These are phyloP conservation scores for Harringtonia lauricola DNA, from an alignment of 2,329 filamentous ascomycete genomes.

Conservation along the genomic window DNA sequence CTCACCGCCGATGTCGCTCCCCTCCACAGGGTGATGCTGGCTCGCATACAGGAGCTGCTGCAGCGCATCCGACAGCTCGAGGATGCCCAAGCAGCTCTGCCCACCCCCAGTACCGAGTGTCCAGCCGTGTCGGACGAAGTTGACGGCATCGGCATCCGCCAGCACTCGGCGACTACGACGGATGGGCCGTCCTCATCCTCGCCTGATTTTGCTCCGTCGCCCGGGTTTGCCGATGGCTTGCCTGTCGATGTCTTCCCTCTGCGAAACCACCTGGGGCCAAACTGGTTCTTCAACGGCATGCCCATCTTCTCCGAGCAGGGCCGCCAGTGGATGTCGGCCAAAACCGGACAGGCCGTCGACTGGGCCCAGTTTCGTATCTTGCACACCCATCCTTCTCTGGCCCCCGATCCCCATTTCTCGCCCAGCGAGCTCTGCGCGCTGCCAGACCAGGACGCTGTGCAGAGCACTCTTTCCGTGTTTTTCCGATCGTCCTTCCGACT, in stretches of 20 bases:
- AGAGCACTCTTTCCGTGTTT: not conserved
- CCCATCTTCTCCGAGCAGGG: not conserved
- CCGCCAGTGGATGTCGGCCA: not conserved
- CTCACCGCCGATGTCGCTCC: too few species aligned
- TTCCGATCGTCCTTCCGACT: not conserved
- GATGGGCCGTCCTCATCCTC: too few species aligned
- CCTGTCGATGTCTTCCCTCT: not conserved
- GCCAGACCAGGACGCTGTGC: not conserved
- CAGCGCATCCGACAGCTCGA: too few species aligned
- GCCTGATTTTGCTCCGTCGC: too few species aligned
- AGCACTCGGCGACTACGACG: too few species aligned
- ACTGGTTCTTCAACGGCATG: slow-evolving; percentile 1
- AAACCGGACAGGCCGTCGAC: not conserved
- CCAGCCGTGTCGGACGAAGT: too few species aligned
- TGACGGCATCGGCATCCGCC: too few species aligned
- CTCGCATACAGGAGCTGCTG: not conserved
- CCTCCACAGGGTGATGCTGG: too few species aligned
- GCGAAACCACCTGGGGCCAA: not conserved
- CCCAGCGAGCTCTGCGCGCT: too few species aligned
- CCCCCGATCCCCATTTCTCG: not conserved
- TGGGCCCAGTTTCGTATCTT: not conserved
- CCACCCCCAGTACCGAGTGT: too few species aligned
- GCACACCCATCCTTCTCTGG: not conserved
- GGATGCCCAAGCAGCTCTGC: too few species aligned
- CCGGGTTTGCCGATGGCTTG: too few species aligned